Conservation (phyloP, 169 alveolate genomes). For the Plasmodium billcollinsi region DNA sequence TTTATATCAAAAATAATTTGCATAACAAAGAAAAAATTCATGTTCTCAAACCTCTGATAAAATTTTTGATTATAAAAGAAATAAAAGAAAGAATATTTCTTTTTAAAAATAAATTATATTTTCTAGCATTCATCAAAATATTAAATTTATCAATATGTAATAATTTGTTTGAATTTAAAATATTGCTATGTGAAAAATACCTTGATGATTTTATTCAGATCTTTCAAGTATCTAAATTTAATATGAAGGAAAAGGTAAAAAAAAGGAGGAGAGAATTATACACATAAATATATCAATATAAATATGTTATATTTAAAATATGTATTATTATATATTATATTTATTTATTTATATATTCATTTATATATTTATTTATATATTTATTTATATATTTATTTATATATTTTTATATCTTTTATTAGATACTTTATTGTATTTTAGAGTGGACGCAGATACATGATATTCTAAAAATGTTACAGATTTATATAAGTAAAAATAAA, state of each 20-base stretch:
- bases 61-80: conserved; percentile 32
- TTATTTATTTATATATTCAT: background rate
- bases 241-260: too few species aligned
- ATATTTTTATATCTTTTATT: background rate
- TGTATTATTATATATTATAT: background rate
- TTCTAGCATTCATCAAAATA: conserved; percentile 26
- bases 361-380: too few species aligned
- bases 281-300: too few species aligned
- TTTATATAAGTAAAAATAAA: conserved; percentile 26
- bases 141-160: conserved; percentile 40
- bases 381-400: background rate
- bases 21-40: background rate
- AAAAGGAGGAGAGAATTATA: too few species aligned
- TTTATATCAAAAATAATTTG: conserved; percentile 18
- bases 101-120: conserved; percentile 42
- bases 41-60: background rate
- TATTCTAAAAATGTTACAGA: background rate
- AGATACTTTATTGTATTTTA: background rate
- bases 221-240: too few species aligned
- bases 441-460: conserved; percentile 26
- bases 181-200: conserved; percentile 3
- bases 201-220: too few species aligned
- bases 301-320: background rate
- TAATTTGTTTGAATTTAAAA: conserved; percentile 40
- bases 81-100: conserved; percentile 33